Conservation (phyloP, 2,329 filamentous ascomycete species). For the Amesomyces nigricolor region DNA sequence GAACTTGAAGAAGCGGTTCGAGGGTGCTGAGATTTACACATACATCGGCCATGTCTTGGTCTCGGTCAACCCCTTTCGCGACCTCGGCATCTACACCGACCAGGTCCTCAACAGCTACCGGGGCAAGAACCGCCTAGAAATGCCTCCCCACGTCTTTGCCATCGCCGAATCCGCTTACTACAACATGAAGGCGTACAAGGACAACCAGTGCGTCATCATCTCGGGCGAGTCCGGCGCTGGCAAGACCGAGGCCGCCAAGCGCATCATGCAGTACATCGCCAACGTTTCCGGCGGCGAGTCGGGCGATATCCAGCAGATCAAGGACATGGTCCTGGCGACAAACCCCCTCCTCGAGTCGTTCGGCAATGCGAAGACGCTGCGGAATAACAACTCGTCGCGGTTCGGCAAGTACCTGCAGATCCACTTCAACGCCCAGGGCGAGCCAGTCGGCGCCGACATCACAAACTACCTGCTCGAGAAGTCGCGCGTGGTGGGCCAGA, state of each 20-base stretch:
- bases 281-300: conserved; percentile 84
- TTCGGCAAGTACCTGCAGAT: conserved; percentile 99
- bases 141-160: conserved; percentile 93
- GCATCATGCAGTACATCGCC: conserved; percentile 99
- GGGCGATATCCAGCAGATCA: conserved; percentile 89
- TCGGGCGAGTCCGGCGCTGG: conserved; percentile 96
- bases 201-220: conserved; percentile 99
- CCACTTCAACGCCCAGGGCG: conserved; percentile 85
- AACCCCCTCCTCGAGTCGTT: conserved; percentile 97
- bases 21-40: conserved; percentile 97
- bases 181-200: conserved; percentile 99
- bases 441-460: conserved; percentile 93
- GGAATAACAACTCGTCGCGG: conserved; percentile 97
- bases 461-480: conserved; percentile 98
- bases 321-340: conserved; percentile 98
- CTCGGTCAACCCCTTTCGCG: conserved; percentile 96
- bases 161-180: conserved; percentile 96
- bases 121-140: conserved; percentile 94
- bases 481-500: conserved; percentile 90
- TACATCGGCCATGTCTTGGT: conserved; percentile 99
- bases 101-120: conserved; percentile 87
- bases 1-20: conserved; percentile 96
- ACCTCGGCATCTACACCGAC: conserved; percentile 97
- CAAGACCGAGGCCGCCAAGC: conserved; percentile 97
- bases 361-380: conserved; percentile 93